phyloP scores from a whole-genome alignment of 176 grass and related monocot genomes.

The Oryza officinalis region DNA sequence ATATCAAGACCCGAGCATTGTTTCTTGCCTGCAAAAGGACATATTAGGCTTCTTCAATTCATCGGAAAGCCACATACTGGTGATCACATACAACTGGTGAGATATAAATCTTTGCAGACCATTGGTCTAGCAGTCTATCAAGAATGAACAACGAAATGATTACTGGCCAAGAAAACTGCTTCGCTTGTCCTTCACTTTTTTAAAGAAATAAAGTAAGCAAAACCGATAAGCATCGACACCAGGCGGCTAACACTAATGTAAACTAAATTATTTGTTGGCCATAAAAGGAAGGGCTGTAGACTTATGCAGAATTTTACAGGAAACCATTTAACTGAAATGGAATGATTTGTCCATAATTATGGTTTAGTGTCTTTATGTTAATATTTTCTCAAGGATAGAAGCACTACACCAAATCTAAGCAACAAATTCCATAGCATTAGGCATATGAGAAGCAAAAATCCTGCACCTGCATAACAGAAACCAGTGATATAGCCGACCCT shows the following conservation, averaged over 20 bases:
- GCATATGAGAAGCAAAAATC: constrained; percentile 18
- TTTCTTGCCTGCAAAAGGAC: constrained; percentile 76
- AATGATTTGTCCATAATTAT: not conserved
- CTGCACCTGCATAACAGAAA: constrained; percentile 92
- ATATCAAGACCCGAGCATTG: constrained; percentile 84
- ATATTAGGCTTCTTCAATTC: constrained; percentile 20
- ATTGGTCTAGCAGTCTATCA: not conserved
- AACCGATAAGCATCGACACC: not conserved
- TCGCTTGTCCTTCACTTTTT: not conserved
- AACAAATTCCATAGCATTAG: not conserved
- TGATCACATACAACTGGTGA: constrained; percentile 7
- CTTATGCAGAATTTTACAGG: not conserved
- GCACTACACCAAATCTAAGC: not conserved
- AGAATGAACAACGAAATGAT: not conserved
- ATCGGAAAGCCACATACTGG: constrained; percentile 1
- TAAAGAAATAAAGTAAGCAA: not conserved
- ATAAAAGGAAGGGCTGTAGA: not conserved
- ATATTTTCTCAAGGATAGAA: not conserved
- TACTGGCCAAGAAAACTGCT: not conserved
- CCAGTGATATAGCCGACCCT: constrained; percentile 80
- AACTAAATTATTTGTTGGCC: not conserved
- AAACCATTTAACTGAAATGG: constrained; percentile 6
- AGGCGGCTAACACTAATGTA: not conserved
- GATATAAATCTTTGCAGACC: not conserved
- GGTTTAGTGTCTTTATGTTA: not conserved